phyloP scores from a whole-genome alignment of 2,329 filamentous ascomycete species.

The Hymenoscyphus fructigenus region DNA sequence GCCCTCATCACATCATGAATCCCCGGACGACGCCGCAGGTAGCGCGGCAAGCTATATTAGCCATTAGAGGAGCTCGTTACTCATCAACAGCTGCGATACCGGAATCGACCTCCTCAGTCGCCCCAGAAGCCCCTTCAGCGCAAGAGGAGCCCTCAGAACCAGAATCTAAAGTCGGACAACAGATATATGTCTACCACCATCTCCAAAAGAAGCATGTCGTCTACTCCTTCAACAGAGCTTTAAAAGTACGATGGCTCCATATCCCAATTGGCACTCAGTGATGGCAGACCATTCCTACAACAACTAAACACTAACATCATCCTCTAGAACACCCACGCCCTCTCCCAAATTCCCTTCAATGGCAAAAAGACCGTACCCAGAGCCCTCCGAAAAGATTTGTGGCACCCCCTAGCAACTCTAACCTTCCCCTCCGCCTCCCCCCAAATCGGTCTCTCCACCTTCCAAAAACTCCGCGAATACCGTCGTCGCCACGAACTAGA shows the following conservation, averaged over 20 bases:
- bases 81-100: conserved; percentile 12
- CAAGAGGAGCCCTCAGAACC: conserved; percentile 2
- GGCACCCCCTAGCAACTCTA: conserved; percentile 60
- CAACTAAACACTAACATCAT: not conserved
- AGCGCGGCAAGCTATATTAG: conserved; percentile 16
- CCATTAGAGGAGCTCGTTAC: conserved; percentile 17
- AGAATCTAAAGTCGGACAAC: conserved; percentile 35
- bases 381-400: conserved; percentile 66
- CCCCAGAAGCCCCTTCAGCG: not conserved
- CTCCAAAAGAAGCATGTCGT: conserved; percentile 42
- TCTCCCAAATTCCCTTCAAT: conserved; percentile 62
- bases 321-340: conserved; percentile 44
- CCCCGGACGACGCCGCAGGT: conserved; percentile 15
- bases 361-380: conserved; percentile 66
- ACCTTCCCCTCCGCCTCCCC: conserved; percentile 54
- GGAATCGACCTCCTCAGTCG: not conserved
- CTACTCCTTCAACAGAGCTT: conserved; percentile 39
- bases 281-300: not conserved
- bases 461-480: conserved; percentile 64
- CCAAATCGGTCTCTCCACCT: conserved; percentile 57
- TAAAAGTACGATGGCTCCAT: conserved; percentile 34
- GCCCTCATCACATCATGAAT: conserved; percentile 24
- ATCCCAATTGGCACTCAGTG: not conserved
- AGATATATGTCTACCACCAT: conserved; percentile 42
- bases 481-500: conserved; percentile 60